These are phyloP conservation scores for Orbilia javanica DNA, from an alignment of 2,329 filamentous ascomycete species.

Conservation along the genomic window DNA sequence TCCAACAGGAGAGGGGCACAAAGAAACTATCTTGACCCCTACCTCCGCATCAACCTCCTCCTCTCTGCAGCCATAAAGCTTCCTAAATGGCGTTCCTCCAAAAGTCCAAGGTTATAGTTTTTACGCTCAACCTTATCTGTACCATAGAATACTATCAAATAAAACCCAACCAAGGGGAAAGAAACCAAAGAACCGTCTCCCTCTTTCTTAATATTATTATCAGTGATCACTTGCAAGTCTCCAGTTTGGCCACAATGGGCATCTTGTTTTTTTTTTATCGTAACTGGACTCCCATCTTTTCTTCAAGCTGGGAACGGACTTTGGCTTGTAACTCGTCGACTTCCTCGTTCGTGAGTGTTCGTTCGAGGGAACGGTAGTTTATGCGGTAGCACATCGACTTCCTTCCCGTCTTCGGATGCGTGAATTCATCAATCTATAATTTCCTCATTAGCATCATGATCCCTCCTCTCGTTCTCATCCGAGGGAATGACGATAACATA, in stretches of 20 bases:
- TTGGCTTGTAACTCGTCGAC: slow-evolving; percentile 79
- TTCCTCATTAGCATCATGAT: background rate
- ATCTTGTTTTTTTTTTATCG: slow-evolving; percentile 67
- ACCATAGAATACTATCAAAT: slow-evolving; percentile 41
- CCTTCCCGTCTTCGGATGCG: slow-evolving; percentile 84
- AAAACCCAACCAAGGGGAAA: background rate
- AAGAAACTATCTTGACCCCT: background rate
- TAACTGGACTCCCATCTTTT: slow-evolving; percentile 82
- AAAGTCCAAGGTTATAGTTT: slow-evolving; percentile 11
- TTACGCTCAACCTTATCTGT: slow-evolving; percentile 25
- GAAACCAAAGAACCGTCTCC: background rate
- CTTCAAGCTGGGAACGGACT: slow-evolving; percentile 75
- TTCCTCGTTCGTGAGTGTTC: slow-evolving; percentile 87
- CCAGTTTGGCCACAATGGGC: no score
- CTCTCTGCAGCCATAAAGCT: slow-evolving; percentile 37
- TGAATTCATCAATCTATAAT: slow-evolving; percentile 77
- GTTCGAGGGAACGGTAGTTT: slow-evolving; percentile 91
- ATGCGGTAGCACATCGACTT: slow-evolving; percentile 92
- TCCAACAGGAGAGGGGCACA: slow-evolving; percentile 6
- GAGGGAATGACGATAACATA: slow-evolving; percentile 63
- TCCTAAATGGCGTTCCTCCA: slow-evolving; percentile 16
- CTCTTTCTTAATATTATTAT: background rate
- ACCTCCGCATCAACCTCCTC: slow-evolving; percentile 34
- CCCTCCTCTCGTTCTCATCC: background rate
- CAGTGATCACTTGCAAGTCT: no score